A percentile compares a stretch with the other conserved stretches of the same genome.
phyloP scores from a whole-genome alignment of 306 rosid genomes.

The Quercus variabilis region DNA sequence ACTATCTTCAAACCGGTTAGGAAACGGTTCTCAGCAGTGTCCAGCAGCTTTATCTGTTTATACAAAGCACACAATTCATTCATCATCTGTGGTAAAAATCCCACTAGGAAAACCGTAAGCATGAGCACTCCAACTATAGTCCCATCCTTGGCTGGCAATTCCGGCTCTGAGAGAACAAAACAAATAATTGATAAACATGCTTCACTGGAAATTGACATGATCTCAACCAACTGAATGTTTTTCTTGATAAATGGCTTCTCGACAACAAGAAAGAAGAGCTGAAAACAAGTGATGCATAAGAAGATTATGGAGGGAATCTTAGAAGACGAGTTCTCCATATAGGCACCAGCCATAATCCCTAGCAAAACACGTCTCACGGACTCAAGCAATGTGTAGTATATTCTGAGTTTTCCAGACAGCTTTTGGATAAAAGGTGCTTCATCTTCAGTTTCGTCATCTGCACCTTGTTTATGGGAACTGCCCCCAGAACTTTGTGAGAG shows the following conservation, averaged over 20 bases:
- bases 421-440: conserved; percentile 92
- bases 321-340: conserved; percentile 34
- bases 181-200: conserved; percentile 46
- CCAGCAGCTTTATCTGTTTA: conserved; percentile 53
- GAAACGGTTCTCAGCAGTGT: conserved; percentile 54
- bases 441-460: conserved; percentile 87
- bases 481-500: conserved; percentile 76
- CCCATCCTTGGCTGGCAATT: conserved; percentile 35
- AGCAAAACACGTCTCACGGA: conserved; percentile 51
- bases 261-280: conserved; percentile 77
- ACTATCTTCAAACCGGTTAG: conserved; percentile 59
- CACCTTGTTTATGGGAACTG: conserved; percentile 34
- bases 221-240: conserved; percentile 75
- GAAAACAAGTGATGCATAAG: conserved; percentile 59
- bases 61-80: conserved; percentile 77
- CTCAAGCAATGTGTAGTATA: conserved; percentile 71
- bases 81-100: conserved; percentile 45
- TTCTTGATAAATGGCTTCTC: conserved; percentile 93
- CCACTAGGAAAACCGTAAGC: conserved; percentile 59
- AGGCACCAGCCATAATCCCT: conserved; percentile 65
- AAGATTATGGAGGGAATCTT: conserved; percentile 42
- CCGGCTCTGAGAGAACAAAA: conserved; percentile 40
- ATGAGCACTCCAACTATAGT: conserved; percentile 48
- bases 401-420: conserved; percentile 71
- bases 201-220: conserved; percentile 57